Base-by-base conservation (phyloP, 345 rosid species). In the Angophora floribunda region DNA sequence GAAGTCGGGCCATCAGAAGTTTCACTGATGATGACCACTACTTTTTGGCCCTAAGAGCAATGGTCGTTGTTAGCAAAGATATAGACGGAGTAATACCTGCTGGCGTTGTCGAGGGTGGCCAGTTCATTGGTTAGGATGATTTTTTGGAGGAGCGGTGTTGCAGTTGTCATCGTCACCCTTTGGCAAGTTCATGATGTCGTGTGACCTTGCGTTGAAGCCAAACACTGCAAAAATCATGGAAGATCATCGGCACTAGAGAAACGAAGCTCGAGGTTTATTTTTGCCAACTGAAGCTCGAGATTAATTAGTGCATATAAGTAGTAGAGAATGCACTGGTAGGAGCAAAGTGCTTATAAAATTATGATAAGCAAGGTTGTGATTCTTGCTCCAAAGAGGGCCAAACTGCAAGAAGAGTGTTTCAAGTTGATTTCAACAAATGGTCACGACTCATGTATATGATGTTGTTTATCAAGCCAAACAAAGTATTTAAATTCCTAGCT, bases 111-210 rank as follows among this genome's bases (percentile, higher is more conserved):
- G 0, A 15, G 44, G 78, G 21, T 65, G 78, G 44, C 78, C 1
- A 22, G 44, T 67, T 22, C 30, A 7, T 59, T 7, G 22, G 1
- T 65, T 32, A 32, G 78, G 78, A 22, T 65, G 78, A 32, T 0
- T 41, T 30, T 0, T 26, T 3, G 44, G 44, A 65, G 79, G 15
- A 16, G 78, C 21, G 7, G 22, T 7, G 21, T 65, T 30, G 32
- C 44, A 65, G 78, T 0, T 65, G 41, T 30, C 12, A 26, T 26
- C 1, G 0, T 59, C 65, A 0, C 67, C 24, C 67, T 59, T 0
- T 6, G 30, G 26, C 30, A 0, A 26, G 67, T 26, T 26, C 67
- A 30, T 2, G 67, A 59, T 0, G 3, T 0, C 7, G 15, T 0
- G 67, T 11, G 67, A 59, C 65, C 63, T 7, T 3, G 67, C 6